Conservation (phyloP, 139 green algal species). For the Closterium sp. region DNA sequence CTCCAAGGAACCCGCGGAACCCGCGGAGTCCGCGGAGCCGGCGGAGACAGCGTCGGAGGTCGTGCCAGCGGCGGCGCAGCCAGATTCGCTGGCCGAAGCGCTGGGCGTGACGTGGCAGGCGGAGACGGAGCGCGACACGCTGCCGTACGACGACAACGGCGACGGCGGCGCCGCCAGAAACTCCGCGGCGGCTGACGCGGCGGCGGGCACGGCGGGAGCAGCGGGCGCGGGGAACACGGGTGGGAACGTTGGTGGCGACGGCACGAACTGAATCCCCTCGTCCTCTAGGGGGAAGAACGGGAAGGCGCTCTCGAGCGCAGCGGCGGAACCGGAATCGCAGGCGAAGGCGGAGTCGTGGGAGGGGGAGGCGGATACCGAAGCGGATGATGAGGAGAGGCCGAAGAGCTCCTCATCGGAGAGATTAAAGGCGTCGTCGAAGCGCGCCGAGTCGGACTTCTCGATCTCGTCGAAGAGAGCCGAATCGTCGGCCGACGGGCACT, state of each 20-base stretch:
- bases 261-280: not conserved
- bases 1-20: not conserved
- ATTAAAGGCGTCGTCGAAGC: not conserved
- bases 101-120: too few relatives aligned
- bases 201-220: too few relatives aligned
- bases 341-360: not conserved
- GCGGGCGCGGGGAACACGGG: not conserved
- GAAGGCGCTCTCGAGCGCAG: not conserved
- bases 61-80: too few relatives aligned
- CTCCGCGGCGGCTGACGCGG: too few relatives aligned
- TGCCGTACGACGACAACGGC: not conserved
- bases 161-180: not conserved
- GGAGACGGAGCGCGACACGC: not conserved
- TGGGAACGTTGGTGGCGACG: not conserved
- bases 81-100: too few relatives aligned
- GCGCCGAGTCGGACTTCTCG: not conserved
- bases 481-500: too few relatives aligned
- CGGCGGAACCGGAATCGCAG: not conserved
- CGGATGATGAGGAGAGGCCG: not conserved
- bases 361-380: not conserved
- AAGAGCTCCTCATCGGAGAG: not conserved
- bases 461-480: not conserved
- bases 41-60: not conserved
- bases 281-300: not conserved
- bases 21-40: too few relatives aligned